These are phyloP conservation scores for Lasiosphaeria hispida DNA, from an alignment of 495 filamentous ascomycete genomes.

Conservation along the genomic window DNA sequence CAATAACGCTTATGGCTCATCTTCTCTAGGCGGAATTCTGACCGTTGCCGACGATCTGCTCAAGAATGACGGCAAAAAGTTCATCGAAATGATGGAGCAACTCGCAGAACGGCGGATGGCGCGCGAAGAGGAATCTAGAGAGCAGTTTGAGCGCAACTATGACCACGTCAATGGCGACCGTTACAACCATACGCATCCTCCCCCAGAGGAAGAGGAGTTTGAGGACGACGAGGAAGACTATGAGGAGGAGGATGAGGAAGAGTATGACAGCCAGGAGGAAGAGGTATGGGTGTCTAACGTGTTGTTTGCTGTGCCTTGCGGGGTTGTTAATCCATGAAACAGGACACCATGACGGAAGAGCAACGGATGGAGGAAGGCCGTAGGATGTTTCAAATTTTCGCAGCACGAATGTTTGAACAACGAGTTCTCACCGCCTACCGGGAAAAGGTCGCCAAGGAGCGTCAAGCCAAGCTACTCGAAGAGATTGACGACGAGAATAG, in stretches of 20 bases:
- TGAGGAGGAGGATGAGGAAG: slow-evolving; percentile 83
- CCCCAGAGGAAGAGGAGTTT: slow-evolving; percentile 72
- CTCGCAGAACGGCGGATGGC: slow-evolving; percentile 96
- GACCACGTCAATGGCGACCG: slow-evolving; percentile 47
- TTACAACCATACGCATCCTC: slow-evolving; percentile 46
- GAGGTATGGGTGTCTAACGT: slow-evolving; percentile 43
- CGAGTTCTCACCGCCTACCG: slow-evolving; percentile 94
- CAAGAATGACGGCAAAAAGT: slow-evolving; percentile 98
- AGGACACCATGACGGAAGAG: slow-evolving; percentile 97
- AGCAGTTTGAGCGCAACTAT: slow-evolving; percentile 63
- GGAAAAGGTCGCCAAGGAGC: slow-evolving; percentile 91
- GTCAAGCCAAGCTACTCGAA: slow-evolving; percentile 85
- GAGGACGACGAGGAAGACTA: slow-evolving; percentile 63
- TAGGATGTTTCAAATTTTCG: slow-evolving; percentile 99
- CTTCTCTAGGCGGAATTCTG: slow-evolving; percentile 83
- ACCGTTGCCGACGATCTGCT: slow-evolving; percentile 97
- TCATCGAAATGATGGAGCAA: slow-evolving; percentile 99
- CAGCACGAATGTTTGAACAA: slow-evolving; percentile 98
- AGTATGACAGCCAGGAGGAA: slow-evolving; percentile 85
- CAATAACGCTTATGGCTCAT: slow-evolving; percentile 44
- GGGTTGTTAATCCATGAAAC: slow-evolving; percentile 34
- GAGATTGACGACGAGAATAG: slow-evolving; percentile 83
- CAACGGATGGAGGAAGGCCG: slow-evolving; percentile 99
- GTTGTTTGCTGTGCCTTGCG: slow-evolving; percentile 2
- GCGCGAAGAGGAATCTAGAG: slow-evolving; percentile 86